Conservation (phyloP, 805 yeast species). For the Pichia gijzeniarum region DNA sequence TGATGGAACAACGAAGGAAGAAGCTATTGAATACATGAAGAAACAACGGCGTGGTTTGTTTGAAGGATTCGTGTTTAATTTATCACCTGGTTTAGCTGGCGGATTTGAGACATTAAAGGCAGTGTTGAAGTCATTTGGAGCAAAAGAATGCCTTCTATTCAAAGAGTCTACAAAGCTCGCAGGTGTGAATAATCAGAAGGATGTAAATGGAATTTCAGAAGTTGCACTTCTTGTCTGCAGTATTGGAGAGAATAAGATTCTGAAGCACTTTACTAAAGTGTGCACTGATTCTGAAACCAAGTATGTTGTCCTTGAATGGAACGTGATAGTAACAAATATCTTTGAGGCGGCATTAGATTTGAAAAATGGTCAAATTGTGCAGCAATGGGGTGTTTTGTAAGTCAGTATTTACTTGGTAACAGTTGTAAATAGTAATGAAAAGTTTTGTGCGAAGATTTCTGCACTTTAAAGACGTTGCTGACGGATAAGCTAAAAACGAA, state of each 20-base stretch:
- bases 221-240: slow-evolving; percentile 11
- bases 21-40: slow-evolving; percentile 15
- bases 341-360: slow-evolving; percentile 26
- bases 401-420: no score
- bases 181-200: neutral
- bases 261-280: slow-evolving; percentile 24
- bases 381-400: slow-evolving; percentile 2
- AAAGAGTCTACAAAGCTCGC: slow-evolving; percentile 16
- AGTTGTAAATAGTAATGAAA: no score
- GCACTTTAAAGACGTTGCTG: no score
- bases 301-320: slow-evolving; percentile 49
- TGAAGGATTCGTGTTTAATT: slow-evolving; percentile 40
- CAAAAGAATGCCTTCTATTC: slow-evolving; percentile 14
- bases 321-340: slow-evolving; percentile 54
- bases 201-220: neutral
- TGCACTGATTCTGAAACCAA: slow-evolving; percentile 15
- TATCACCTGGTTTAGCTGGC: slow-evolving; percentile 55
- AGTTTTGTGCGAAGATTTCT: neutral
- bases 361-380: neutral
- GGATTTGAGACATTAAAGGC: slow-evolving; percentile 49
- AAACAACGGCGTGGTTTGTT: slow-evolving; percentile 35
- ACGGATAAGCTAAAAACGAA: neutral
- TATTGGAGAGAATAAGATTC: slow-evolving; percentile 28
- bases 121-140: slow-evolving; percentile 58
- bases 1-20: slow-evolving; percentile 17